Evolutionary conservation across 108 stramenopile species (phyloP), one percentile per base, ranked within the genome.

Genomic region (Nitzschia putrida): DNA sequence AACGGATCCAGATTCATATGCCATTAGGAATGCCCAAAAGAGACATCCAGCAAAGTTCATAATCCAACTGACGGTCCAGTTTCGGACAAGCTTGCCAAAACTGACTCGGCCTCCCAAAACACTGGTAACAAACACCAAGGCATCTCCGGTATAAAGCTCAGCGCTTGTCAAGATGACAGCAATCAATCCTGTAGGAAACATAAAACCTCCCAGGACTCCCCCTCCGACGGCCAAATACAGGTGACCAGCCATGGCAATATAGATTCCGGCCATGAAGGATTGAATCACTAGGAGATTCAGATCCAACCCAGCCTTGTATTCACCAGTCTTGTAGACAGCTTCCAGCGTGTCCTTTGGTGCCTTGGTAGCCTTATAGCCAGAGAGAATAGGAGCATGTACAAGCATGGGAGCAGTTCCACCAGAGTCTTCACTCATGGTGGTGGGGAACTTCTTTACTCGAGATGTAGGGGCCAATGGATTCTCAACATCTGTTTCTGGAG

Each of bases 201-300:
- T 21, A 64, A 66, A 71, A 8, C 66, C 52, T 4, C 79, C 79
- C 43, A 80, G 57, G 13, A 75, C 45, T 26, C 74, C 74, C 8
- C 68, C 79, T 11, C 73, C 79, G 24, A 80, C 60, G 16, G 68
- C 53, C 20, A 80, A 44, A 44, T 63, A 80, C 56, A 80, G 44
- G 40, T 80, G 79, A 13, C 79, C 79, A 8, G 79, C 79, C 58
- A 63, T 63, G 53, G 69, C 68, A 52, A 80, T 74, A 68, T 80
- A 80, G 41, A 80, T 65, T 25, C 79, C 79, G 26, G 79, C 79
- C 79, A 80, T 80, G 73, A 80, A 69, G 61, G 69, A 64, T 66
- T 80, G 79, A 24, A 80, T 29, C 42, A 53, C 34, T 25, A 80
- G 52, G 14, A 80, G 21, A 64, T 64, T 51, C 16, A 74, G 61